phyloP scores from a whole-genome alignment of 2,329 filamentous ascomycete genomes.

The Colletotrichum cordylinicola region DNA sequence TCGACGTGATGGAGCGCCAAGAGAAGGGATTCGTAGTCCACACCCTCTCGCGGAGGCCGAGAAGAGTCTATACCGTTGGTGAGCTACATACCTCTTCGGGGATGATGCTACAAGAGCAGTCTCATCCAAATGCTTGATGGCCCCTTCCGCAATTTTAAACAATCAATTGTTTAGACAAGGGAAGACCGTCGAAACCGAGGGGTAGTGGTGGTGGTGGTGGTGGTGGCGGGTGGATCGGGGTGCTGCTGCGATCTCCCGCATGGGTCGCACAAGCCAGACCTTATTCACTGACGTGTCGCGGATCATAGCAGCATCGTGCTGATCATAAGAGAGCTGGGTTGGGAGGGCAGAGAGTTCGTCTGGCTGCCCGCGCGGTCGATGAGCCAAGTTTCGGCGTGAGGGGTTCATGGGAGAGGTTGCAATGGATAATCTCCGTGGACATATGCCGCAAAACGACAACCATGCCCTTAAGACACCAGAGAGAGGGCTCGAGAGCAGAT shows the following conservation, averaged over 20 bases:
- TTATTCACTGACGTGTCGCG: conserved; percentile 15
- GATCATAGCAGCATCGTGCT: neutral
- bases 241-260: conserved; percentile 10
- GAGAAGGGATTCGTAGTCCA: neutral
- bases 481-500: neutral
- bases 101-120: conserved; percentile 20
- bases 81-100: neutral
- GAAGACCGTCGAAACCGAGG: conserved; percentile 5
- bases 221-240: neutral
- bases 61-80: neutral
- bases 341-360: neutral
- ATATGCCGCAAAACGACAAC: neutral
- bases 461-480: neutral
- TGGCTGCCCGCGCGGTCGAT: neutral
- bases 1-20: neutral
- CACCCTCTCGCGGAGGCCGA: neutral
- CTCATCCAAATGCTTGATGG: conserved; percentile 1
- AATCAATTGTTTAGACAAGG: neutral
- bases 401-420: neutral
- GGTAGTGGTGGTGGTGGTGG: neutral
- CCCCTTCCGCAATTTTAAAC: conserved; percentile 15
- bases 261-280: conserved; percentile 22
- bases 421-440: neutral
- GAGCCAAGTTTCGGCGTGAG: neutral
- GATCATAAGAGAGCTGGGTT: neutral